Base-by-base conservation (phyloP, 208 protist genomes). In the Leishmania arabica region DNA sequence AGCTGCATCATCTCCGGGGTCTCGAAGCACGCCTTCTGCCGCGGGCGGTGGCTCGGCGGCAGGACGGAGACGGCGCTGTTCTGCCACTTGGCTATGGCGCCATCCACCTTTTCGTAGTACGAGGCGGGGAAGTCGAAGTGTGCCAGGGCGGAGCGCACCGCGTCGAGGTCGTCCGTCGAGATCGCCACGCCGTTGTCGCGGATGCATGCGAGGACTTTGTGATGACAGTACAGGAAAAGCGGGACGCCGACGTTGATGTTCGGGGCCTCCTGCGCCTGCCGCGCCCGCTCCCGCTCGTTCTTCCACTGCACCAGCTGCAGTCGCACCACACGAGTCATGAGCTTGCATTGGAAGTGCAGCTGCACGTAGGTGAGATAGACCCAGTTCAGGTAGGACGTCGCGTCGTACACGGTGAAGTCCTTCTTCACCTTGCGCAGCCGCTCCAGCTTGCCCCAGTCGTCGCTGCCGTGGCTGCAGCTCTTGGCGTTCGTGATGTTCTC, bases 1-100 rank as follows among this genome's bases (percentile, higher is more conserved):
- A 98, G 84, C 90, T 98, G 96, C 66, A 97, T 83, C 80, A 90
- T 90, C 80, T 96, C 91, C 31, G 92, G 91, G 47, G 88, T 95
- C 73, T 96, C 83, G 56, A 79, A 74, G 54, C 85, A 87, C 69
- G 92, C 80, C 53, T 83, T 83, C 70, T 88, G 79, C 31, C 83
- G 88, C 66, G 92, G 93, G 60, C 88, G 81, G 68, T 92, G 75
- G 62, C 58, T 90, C 31, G 88, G 79, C 31, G 88, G 81, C 45
- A 96, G 79, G 21, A 76, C 78, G 31, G 73, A 75, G 27, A 92
- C 75, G 34, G 89, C 74, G 69, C 83, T 79, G 72, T 88, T 89
- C 80, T 95, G 92, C 90, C 90, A 96, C 51, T 73, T 53, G 65
- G 91, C 81, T 42, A 97, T 90, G 3, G 90, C 86, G n/a, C 80